Percentiles rank a stretch among this genome's conserved stretches.
Evolutionary conservation across 805 yeast species (phyloP).

Genomic region (Kluyveromyces lactis): DNA sequence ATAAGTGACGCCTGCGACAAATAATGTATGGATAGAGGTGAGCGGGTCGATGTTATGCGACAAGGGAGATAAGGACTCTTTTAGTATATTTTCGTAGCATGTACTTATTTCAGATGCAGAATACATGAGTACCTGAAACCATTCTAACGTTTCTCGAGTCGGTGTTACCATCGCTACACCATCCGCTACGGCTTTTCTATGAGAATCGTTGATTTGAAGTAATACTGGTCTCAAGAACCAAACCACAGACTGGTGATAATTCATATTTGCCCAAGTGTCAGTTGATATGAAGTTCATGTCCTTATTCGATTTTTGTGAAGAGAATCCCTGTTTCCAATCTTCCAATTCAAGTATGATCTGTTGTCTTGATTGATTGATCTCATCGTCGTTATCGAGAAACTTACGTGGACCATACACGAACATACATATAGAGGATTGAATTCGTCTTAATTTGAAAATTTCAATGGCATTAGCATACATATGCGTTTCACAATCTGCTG

Average conservation of each 20-base stretch:
- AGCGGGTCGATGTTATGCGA: slow-evolving; percentile 9
- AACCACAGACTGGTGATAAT: slow-evolving; percentile 29
- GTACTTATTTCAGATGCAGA: slow-evolving; percentile 26
- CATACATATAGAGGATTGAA: slow-evolving; percentile 28
- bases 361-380: slow-evolving; percentile 22
- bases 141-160: slow-evolving; percentile 16
- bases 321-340: slow-evolving; percentile 25
- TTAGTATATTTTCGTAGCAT: slow-evolving; percentile 19
- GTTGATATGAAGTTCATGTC: slow-evolving; percentile 25
- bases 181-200: slow-evolving; percentile 1
- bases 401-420: slow-evolving; percentile 29
- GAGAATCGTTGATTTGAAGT: slow-evolving; percentile 13
- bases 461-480: slow-evolving; percentile 14
- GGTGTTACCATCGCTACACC: slow-evolving; percentile 5
- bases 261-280: slow-evolving; percentile 25
- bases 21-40: slow-evolving; percentile 26
- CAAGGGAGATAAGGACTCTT: background rate
- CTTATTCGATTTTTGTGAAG: slow-evolving; percentile 15
- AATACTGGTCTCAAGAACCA: slow-evolving; percentile 27
- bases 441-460: slow-evolving; percentile 25
- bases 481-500: no score
- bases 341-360: slow-evolving; percentile 28
- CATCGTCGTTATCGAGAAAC: slow-evolving; percentile 16
- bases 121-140: slow-evolving; percentile 29
- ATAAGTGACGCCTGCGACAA: slow-evolving; percentile 6